These are phyloP conservation scores for Penicillium digitatum DNA, from an alignment of 2,329 filamentous ascomycete genomes.

Conservation along the genomic window DNA sequence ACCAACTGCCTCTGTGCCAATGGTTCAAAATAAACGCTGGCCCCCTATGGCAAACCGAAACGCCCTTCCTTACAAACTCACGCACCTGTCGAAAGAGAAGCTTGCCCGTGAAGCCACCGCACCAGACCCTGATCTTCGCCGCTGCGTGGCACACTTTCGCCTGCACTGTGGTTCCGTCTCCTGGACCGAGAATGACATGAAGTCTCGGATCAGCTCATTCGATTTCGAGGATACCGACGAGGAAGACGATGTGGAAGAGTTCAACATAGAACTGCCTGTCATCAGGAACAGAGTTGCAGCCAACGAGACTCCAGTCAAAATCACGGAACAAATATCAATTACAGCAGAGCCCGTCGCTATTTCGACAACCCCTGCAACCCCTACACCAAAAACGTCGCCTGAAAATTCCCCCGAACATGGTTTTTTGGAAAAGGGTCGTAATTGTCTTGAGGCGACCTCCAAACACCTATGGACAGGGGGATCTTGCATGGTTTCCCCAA, in stretches of 20 bases:
- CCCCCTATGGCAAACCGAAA: slow-evolving; percentile 36
- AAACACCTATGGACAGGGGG: slow-evolving; percentile 27
- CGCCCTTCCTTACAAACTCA: slow-evolving; percentile 36
- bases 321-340: slow-evolving; percentile 10
- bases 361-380: background rate
- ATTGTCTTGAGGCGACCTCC: slow-evolving; percentile 28
- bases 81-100: slow-evolving; percentile 35
- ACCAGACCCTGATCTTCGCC: slow-evolving; percentile 34
- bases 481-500: slow-evolving; percentile 12
- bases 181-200: slow-evolving; percentile 36
- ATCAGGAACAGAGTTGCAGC: background rate
- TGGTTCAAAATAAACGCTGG: slow-evolving; percentile 30
- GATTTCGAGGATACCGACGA: slow-evolving; percentile 34
- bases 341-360: slow-evolving; percentile 1
- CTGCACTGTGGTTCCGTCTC: slow-evolving; percentile 33
- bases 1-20: slow-evolving; percentile 24
- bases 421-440: slow-evolving; percentile 28
- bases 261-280: slow-evolving; percentile 6
- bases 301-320: slow-evolving; percentile 2
- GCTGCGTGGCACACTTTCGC: slow-evolving; percentile 35
- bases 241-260: slow-evolving; percentile 26
- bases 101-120: slow-evolving; percentile 35
- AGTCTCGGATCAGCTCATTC: slow-evolving; percentile 35
- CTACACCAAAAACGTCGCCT: background rate
- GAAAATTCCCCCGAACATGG: slow-evolving; percentile 11